Evolutionary conservation across 768 basidiomycete genomes (phyloP), one percentile per base, ranked within the genome.

Genomic region (Russula earlei): DNA sequence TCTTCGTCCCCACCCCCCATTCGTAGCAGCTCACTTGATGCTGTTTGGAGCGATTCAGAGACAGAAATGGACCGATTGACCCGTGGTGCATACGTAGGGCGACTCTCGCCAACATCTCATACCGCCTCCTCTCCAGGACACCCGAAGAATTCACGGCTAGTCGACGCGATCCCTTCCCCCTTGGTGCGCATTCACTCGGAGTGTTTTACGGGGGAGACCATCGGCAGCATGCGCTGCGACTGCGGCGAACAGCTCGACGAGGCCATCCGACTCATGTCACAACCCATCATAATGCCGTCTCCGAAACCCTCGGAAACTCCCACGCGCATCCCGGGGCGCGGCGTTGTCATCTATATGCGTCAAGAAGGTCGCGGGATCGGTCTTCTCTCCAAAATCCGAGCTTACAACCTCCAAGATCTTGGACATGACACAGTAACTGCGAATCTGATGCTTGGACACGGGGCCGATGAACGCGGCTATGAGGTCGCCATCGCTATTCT

Each of bases 341-440:
- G 96, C 17, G 93, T 86, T 4, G 85, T 98, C 60, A 77, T 98
- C 52, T 99, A 99, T 70, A 79, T 99, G 56, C 85, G 95, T 14
- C 96, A 99, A 69, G 96, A 99, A 68, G 96, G 96, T 31, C 84
- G 96, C 19, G 96, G 96, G 12, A 99, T 99, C 63, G 96, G 96
- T 0, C 75, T 99, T 3, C 72, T 97, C 36, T 93, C 92, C 48
- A 99, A 99, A 71, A 89, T 99, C 56, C 81, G 88, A 33, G 96
- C 96, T 14, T 99, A 99, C 73, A 99, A 99, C 67, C 76, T 98
- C 19, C 96, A 98, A 69, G 96, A 99, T 68, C 74, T 99, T 49
- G 96, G 96, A 0, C 91, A 97, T 67, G 96, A 98, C 72, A 99
- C 96, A n/a, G 96, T 99, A 63, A 85, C 89, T 5, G 96, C 96